A percentile compares a stretch with the other conserved stretches of the same genome.
phyloP scores from a whole-genome alignment of 805 yeast genomes.

The Ascoidea rubescens region DNA sequence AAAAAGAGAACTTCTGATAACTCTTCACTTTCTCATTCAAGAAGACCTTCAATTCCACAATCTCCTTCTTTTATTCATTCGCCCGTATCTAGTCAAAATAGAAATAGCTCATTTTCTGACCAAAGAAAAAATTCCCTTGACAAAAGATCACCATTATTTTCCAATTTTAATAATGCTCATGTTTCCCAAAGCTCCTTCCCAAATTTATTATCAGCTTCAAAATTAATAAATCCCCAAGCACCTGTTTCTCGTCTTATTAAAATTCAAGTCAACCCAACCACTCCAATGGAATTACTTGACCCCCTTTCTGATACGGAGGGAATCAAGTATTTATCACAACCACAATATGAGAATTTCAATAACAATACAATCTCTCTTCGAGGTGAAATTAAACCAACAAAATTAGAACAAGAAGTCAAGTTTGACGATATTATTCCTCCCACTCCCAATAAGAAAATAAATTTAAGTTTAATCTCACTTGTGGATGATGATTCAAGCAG shows the following conservation, averaged over 20 bases:
- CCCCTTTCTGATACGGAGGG: background rate
- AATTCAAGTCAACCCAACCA: background rate
- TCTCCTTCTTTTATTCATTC: background rate
- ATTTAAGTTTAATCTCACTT: background rate
- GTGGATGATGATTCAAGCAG: background rate
- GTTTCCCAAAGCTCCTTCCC: background rate
- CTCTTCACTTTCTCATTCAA: background rate
- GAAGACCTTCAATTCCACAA: background rate
- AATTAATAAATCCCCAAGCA: background rate
- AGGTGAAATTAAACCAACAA: background rate
- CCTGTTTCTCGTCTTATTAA: background rate
- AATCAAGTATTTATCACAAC: background rate
- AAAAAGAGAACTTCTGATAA: background rate
- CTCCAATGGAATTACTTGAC: background rate
- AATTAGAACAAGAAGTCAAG: background rate
- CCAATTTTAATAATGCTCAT: background rate
- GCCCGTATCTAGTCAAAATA: background rate
- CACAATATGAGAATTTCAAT: background rate
- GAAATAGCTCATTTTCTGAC: background rate
- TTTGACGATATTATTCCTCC: background rate
- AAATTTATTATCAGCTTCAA: background rate
- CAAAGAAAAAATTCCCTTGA: background rate
- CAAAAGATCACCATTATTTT: background rate
- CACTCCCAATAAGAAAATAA: background rate
- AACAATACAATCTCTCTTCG: background rate